These are phyloP conservation scores for Cardamine chenopodiifolia DNA, from an alignment of 345 rosid genomes.

Conservation along the genomic window DNA sequence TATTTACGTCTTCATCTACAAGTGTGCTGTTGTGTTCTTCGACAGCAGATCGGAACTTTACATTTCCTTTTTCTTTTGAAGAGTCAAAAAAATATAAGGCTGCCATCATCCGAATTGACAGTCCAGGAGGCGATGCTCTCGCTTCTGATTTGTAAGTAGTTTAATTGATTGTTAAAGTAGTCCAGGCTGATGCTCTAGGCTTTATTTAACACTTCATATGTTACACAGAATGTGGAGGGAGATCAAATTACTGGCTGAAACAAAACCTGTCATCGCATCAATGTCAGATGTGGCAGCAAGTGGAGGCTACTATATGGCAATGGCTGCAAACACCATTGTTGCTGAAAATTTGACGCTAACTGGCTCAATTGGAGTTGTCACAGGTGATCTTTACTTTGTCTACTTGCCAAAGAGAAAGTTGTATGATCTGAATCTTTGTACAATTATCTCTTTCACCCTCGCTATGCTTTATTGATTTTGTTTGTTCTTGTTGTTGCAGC, in stretches of 20 bases:
- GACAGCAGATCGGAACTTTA: slow-evolving; percentile 5
- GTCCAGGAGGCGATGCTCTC: slow-evolving; percentile 98
- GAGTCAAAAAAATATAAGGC: slow-evolving; percentile 84
- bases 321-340: slow-evolving; percentile 76
- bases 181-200: not conserved
- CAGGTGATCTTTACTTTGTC: slow-evolving; percentile 55
- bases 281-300: slow-evolving; percentile 96
- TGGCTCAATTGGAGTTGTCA: slow-evolving; percentile 92
- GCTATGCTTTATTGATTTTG: slow-evolving; percentile 9
- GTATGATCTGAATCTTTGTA: slow-evolving; percentile 16
- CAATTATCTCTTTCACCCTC: not conserved
- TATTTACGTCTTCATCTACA: not conserved
- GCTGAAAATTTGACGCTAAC: slow-evolving; percentile 86
- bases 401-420: slow-evolving; percentile 12
- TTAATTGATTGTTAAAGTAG: not conserved
- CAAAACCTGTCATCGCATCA: slow-evolving; percentile 87
- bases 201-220: slow-evolving; percentile 29
- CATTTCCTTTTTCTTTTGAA: slow-evolving; percentile 38
- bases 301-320: slow-evolving; percentile 99
- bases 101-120: slow-evolving; percentile 85
- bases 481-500: slow-evolving; percentile 50
- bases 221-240: slow-evolving; percentile 91
- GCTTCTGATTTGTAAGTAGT: slow-evolving; percentile 98
- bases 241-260: slow-evolving; percentile 75
- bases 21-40: slow-evolving; percentile 6